A percentile compares a stretch with the other conserved stretches of the same genome.
Evolutionary conservation across 140 eudicot genomes (phyloP).

Genomic region (Flaveria floridana): DNA sequence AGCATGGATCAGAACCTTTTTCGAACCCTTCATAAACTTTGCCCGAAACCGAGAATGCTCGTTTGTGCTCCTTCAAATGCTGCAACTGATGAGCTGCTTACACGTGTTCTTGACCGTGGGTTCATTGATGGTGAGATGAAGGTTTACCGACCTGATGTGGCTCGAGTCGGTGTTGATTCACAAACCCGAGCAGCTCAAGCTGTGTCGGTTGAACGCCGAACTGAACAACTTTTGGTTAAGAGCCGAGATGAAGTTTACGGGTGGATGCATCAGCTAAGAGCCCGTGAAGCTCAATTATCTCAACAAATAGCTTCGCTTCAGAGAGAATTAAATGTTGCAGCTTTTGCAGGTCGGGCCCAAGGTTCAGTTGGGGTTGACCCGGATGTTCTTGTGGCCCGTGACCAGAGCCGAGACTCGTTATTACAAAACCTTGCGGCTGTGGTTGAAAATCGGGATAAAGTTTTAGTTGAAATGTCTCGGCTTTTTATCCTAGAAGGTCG

Average conservation of each 20-base stretch:
- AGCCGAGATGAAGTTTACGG: slow-evolving; percentile 76
- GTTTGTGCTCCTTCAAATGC: slow-evolving; percentile 99
- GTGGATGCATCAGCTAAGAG: slow-evolving; percentile 79
- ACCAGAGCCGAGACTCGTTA: slow-evolving; percentile 79
- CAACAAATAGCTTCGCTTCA: slow-evolving; percentile 79
- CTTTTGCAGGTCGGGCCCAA: slow-evolving; percentile 79
- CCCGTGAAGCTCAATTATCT: slow-evolving; percentile 77
- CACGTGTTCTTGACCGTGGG: slow-evolving; percentile 99
- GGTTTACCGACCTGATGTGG: slow-evolving; percentile 92
- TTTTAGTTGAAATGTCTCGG: slow-evolving; percentile 86
- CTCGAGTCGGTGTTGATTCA: slow-evolving; percentile 97
- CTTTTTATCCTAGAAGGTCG: slow-evolving; percentile 73
- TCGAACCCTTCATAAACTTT: slow-evolving; percentile 91
- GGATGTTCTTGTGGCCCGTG: slow-evolving; percentile 85
- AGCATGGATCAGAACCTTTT: slow-evolving; percentile 94
- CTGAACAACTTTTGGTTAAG: slow-evolving; percentile 76
- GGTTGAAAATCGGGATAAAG: slow-evolving; percentile 85
- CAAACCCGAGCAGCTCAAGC: slow-evolving; percentile 98
- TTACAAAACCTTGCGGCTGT: slow-evolving; percentile 94
- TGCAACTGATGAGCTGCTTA: slow-evolving; percentile 92
- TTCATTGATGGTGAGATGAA: slow-evolving; percentile 98
- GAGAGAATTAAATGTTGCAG: slow-evolving; percentile 69
- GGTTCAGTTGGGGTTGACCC: slow-evolving; percentile 99
- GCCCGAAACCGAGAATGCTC: slow-evolving; percentile 98
- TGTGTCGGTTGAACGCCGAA: slow-evolving; percentile 94